Percentiles rank a stretch among this genome's conserved stretches.
Conservation (phyloP, 2,329 filamentous ascomycete species). For the Ophiostoma quercus region DNA sequence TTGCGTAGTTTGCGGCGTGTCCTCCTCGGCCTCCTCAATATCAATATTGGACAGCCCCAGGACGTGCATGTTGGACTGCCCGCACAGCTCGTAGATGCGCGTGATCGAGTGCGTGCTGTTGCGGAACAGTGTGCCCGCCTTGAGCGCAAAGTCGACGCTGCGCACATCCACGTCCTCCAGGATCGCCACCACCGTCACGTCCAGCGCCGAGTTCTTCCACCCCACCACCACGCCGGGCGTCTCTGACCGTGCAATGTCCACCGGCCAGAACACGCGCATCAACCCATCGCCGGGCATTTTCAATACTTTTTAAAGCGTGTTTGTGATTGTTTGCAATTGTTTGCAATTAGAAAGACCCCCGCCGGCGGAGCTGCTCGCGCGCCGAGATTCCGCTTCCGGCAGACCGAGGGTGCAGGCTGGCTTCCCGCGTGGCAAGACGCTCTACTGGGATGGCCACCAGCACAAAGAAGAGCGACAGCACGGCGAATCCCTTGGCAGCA, state of each 20-base stretch:
- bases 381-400: constrained; percentile 80
- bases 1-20: neutral
- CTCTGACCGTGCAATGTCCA: constrained; percentile 68
- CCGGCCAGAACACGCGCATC: constrained; percentile 98
- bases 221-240: constrained; percentile 83
- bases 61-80: constrained; percentile 75
- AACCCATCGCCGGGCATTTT: constrained; percentile 60
- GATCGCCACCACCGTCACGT: constrained; percentile 84
- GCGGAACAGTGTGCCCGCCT: constrained; percentile 75
- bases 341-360: constrained; percentile 76
- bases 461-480: constrained; percentile 80
- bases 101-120: constrained; percentile 73
- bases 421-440: constrained; percentile 74
- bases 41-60: constrained; percentile 73
- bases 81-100: constrained; percentile 79
- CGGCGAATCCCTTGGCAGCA: constrained; percentile 75
- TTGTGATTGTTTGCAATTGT: neutral
- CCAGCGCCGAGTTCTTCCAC: constrained; percentile 87
- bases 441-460: constrained; percentile 78
- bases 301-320: too few relatives aligned
- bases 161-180: constrained; percentile 83
- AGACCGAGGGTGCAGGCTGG: constrained; percentile 72
- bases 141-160: constrained; percentile 82
- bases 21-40: constrained; percentile 37
- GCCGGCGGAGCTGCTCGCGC: constrained; percentile 85